Evolutionary conservation across 495 filamentous ascomycete genomes (phyloP).

Genomic region (Alectoria sarmentosa): DNA sequence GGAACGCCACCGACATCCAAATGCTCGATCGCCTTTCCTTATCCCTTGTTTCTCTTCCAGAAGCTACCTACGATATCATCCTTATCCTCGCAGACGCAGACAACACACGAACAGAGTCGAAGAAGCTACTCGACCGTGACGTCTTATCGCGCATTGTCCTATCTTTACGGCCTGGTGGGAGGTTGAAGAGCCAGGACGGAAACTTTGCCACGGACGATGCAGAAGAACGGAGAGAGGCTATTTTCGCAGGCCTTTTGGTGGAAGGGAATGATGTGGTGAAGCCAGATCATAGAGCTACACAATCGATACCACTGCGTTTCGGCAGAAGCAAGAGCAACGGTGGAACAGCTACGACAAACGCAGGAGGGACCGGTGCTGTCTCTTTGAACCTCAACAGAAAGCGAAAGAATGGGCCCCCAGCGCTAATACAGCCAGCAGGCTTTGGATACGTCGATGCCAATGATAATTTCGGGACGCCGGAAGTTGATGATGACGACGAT

Average conservation of each 20-base stretch:
- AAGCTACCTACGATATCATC: constrained; percentile 72
- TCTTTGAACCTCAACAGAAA: constrained; percentile 42
- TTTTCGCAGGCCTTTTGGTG: constrained; percentile 71
- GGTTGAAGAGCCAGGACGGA: constrained; percentile 62
- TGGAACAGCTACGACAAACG: constrained; percentile 28
- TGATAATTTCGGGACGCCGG: constrained; percentile 55
- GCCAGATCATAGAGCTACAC: constrained; percentile 54
- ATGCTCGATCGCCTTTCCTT: constrained; percentile 94
- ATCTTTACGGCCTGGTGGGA: constrained; percentile 63
- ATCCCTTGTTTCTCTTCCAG: constrained; percentile 71
- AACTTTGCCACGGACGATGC: constrained; percentile 42
- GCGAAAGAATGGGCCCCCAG: constrained; percentile 30
- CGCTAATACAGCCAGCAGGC: constrained; percentile 38
- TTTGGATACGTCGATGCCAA: constrained; percentile 68
- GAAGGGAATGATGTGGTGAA: constrained; percentile 61
- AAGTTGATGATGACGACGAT: constrained; percentile 66
- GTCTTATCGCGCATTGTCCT: constrained; percentile 61
- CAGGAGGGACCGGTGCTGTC: constrained; percentile 29
- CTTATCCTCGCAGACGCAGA: constrained; percentile 76
- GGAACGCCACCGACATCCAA: constrained; percentile 75
- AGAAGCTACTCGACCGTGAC: constrained; percentile 54
- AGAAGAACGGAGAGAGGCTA: constrained; percentile 56
- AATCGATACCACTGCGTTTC: constrained; percentile 66
- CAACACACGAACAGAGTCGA: constrained; percentile 52
- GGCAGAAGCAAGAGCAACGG: constrained; percentile 46